These are phyloP conservation scores for Neurospora cerealis DNA, from an alignment of 495 filamentous ascomycete genomes.

Conservation along the genomic window DNA sequence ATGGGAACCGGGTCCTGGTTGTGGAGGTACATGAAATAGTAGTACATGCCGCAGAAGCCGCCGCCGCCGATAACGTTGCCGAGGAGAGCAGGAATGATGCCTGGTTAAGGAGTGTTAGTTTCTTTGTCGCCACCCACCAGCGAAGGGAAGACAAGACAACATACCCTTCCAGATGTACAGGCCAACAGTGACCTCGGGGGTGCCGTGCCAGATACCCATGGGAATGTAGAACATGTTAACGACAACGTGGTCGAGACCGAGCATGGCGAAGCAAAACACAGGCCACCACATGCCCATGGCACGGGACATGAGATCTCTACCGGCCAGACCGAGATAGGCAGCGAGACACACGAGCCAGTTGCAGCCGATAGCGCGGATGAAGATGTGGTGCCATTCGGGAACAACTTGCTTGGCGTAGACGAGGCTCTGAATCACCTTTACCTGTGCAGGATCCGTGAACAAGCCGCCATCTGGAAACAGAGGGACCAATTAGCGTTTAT, in stretches of 20 bases:
- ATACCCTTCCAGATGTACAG: slow-evolving; percentile 55
- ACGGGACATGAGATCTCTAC: slow-evolving; percentile 47
- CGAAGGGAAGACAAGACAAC: not conserved
- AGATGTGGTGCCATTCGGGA: slow-evolving; percentile 49
- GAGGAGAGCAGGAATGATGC: slow-evolving; percentile 47
- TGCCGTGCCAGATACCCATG: slow-evolving; percentile 41
- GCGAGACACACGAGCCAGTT: slow-evolving; percentile 58
- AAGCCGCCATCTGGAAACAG: slow-evolving; percentile 41
- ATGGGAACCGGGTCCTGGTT: slow-evolving; percentile 9
- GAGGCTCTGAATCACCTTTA: slow-evolving; percentile 23
- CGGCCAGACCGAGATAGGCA: slow-evolving; percentile 46
- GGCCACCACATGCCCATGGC: slow-evolving; percentile 56
- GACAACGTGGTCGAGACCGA: slow-evolving; percentile 53
- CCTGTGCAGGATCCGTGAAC: slow-evolving; percentile 43
- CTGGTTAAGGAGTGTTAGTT: slow-evolving; percentile 4
- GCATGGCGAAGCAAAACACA: slow-evolving; percentile 48
- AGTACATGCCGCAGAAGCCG: slow-evolving; percentile 38
- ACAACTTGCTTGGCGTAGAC: slow-evolving; percentile 47
- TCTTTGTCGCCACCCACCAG: not conserved
- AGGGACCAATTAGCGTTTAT: not conserved
- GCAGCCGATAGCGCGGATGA: slow-evolving; percentile 50
- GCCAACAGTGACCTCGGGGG: slow-evolving; percentile 39
- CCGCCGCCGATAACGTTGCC: slow-evolving; percentile 51
- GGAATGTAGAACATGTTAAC: slow-evolving; percentile 59
- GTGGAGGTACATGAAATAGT: slow-evolving; percentile 42